A percentile compares a stretch with the other conserved stretches of the same genome.
phyloP scores from a whole-genome alignment of 2,329 filamentous ascomycete species.

The Pseudocercospora fuligena region DNA sequence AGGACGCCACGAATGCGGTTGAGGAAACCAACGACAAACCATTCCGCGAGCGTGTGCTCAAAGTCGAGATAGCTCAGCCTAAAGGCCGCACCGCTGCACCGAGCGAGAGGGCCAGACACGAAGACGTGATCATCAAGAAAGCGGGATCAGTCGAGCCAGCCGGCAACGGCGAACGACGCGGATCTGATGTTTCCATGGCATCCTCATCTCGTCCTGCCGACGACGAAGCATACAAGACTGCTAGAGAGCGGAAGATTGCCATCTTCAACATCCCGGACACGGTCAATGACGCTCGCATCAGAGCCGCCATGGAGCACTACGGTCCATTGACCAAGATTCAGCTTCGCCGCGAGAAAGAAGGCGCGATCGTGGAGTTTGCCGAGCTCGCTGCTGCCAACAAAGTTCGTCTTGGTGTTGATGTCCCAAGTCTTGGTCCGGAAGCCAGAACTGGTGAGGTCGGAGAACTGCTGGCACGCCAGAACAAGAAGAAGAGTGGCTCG shows the following conservation, averaged over 20 bases:
- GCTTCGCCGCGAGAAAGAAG: constrained; percentile 79
- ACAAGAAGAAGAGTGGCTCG: constrained; percentile 35
- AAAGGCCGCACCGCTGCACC: constrained; percentile 37
- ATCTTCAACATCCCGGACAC: constrained; percentile 90
- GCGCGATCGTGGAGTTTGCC: constrained; percentile 82
- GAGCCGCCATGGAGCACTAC: constrained; percentile 70
- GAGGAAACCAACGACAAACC: constrained; percentile 42
- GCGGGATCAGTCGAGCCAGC: constrained; percentile 35
- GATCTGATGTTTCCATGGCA: constrained; percentile 38
- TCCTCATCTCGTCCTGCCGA: constrained; percentile 23
- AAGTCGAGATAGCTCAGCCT: constrained; percentile 39
- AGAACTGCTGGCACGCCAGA: constrained; percentile 54
- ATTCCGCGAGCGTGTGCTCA: constrained; percentile 41
- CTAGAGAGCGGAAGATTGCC: constrained; percentile 71
- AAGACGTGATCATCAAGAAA: constrained; percentile 40
- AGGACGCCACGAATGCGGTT: constrained; percentile 41
- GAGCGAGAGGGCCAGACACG: constrained; percentile 36
- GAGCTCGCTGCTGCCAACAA: constrained; percentile 73
- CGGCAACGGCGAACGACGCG: constrained; percentile 30
- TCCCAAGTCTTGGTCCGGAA: constrained; percentile 46
- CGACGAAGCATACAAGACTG: constrained; percentile 34
- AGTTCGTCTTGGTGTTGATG: constrained; percentile 58
- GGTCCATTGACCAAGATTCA: constrained; percentile 76
- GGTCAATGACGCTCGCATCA: constrained; percentile 83
- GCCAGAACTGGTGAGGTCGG: constrained; percentile 55